Evolutionary conservation across 345 rosid genomes (phyloP).

Genomic region (Salix dunnii): DNA sequence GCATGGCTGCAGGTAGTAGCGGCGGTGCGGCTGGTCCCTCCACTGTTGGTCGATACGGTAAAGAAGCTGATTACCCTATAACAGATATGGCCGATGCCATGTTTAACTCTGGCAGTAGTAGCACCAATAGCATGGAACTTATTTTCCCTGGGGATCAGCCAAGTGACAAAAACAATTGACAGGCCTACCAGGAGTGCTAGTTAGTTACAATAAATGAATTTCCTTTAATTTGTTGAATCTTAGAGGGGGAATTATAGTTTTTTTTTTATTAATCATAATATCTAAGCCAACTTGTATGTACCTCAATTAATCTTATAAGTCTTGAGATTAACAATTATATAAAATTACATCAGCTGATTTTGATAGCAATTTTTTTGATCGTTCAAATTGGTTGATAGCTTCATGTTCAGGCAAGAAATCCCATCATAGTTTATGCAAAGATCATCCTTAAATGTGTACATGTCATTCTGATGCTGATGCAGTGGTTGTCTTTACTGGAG

Average conservation of each 20-base stretch:
- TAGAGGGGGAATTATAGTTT: neutral
- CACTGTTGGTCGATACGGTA: constrained; percentile 16
- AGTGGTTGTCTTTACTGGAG: no score
- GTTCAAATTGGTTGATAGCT: no score
- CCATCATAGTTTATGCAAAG: no score
- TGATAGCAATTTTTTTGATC: no score
- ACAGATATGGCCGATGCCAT: constrained; percentile 55
- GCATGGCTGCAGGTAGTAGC: constrained; percentile 4
- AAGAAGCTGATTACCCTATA: constrained; percentile 32
- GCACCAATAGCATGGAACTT: constrained; percentile 53
- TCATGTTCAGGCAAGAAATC: no score
- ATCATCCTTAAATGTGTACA: no score
- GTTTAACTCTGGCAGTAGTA: constrained; percentile 61
- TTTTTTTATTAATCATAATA: no score
- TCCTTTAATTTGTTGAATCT: neutral
- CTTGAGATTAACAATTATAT: no score
- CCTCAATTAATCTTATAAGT: no score
- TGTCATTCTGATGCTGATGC: no score
- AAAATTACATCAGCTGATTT: no score
- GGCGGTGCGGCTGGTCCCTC: constrained; percentile 32
- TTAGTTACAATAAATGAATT: neutral
- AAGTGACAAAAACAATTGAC: constrained; percentile 31
- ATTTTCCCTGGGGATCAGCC: constrained; percentile 34
- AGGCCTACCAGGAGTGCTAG: neutral
- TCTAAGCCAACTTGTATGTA: no score